A percentile compares a stretch with the other conserved stretches of the same genome.
Evolutionary conservation across 805 yeast species (phyloP).

Genomic region (Teunomyces pallodes): DNA sequence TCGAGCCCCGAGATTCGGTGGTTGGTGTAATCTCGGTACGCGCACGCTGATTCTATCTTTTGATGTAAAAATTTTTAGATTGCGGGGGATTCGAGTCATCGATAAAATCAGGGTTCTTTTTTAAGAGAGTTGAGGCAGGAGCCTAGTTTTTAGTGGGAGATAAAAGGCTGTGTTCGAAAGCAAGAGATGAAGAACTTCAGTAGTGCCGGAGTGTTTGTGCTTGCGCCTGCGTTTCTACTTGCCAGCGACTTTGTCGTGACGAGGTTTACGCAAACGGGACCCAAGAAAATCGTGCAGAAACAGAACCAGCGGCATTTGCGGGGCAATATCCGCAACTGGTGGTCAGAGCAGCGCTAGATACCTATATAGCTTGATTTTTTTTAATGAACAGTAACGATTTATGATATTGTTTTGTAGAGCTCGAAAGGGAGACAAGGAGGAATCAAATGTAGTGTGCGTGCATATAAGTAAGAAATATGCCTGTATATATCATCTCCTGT

Average conservation of each 20-base stretch:
- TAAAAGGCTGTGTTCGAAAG: background rate
- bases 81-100: background rate
- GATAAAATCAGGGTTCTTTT: too few relatives aligned
- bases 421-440: background rate
- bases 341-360: background rate
- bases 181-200: conserved; percentile 19
- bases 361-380: background rate
- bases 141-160: too few relatives aligned
- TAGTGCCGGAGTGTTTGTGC: conserved; percentile 22
- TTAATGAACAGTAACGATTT: too few relatives aligned
- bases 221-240: conserved; percentile 32
- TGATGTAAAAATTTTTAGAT: background rate
- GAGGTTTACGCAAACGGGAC: conserved; percentile 17
- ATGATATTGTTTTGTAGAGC: background rate
- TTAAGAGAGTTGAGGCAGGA: too few relatives aligned
- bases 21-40: background rate
- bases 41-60: background rate
- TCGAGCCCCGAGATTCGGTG: too few relatives aligned
- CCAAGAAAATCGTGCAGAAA: conserved; percentile 10
- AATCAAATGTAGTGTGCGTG: background rate
- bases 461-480: too few relatives aligned
- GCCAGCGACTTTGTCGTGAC: conserved; percentile 27
- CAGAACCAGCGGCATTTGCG: background rate
- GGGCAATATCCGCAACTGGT: conserved; percentile 3
- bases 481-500: too few relatives aligned